Conservation (phyloP, 1,284 basidiomycete species). For the Cutaneotrichosporon spelunceum region DNA sequence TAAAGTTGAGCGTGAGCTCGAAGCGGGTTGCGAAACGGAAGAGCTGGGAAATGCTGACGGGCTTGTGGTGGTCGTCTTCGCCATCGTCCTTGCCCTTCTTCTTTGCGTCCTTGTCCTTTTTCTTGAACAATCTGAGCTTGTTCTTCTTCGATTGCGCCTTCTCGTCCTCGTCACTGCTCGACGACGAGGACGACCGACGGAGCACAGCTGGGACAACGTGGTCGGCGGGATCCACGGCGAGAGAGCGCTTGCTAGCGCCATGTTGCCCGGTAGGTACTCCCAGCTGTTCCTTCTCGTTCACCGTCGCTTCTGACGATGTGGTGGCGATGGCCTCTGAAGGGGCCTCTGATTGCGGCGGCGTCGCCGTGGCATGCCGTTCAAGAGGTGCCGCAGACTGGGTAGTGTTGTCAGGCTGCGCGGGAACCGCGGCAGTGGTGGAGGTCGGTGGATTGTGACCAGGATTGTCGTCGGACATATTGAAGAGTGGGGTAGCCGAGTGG, state of each 20-base stretch:
- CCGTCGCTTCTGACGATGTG: not conserved
- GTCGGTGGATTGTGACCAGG: not conserved
- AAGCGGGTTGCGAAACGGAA: conserved; percentile 43
- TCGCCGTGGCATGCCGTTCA: not conserved
- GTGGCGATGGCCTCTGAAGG: not conserved
- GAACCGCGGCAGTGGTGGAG: not conserved
- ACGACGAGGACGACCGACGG: not conserved
- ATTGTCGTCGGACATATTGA: not conserved
- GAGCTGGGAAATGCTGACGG: conserved; percentile 39
- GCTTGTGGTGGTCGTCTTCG: conserved; percentile 14
- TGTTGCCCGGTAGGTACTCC: too few species aligned
- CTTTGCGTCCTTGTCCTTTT: conserved; percentile 15
- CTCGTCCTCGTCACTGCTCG: not conserved
- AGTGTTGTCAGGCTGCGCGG: not conserved
- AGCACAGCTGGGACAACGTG: not conserved
- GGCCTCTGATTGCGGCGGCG: not conserved
- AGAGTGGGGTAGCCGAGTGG: not conserved
- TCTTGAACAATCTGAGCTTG: conserved; percentile 10
- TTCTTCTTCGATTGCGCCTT: conserved; percentile 14
- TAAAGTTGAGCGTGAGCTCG: conserved; percentile 41
- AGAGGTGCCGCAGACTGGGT: not conserved
- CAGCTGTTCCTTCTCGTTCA: conserved; percentile 5
- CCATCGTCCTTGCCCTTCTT: conserved; percentile 11
- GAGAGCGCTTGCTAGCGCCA: not conserved
- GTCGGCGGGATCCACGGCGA: conserved; percentile 13